phyloP scores from a whole-genome alignment of 2,329 filamentous ascomycete genomes.

The Fusarium sp. region DNA sequence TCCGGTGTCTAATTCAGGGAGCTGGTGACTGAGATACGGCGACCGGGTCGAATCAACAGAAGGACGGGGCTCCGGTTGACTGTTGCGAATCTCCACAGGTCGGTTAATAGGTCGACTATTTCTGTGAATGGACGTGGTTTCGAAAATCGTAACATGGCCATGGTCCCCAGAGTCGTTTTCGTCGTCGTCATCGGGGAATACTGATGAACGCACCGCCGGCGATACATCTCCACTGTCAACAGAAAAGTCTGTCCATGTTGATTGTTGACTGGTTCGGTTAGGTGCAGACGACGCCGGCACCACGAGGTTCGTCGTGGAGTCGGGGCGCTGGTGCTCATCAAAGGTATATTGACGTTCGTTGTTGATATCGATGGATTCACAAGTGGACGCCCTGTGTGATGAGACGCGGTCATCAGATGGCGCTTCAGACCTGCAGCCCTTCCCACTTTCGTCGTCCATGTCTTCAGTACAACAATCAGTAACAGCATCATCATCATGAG shows the following conservation, averaged over 20 bases:
- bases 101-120: slow-evolving; percentile 41
- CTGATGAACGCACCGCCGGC: slow-evolving; percentile 48
- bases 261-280: slow-evolving; percentile 66
- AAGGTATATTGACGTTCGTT: slow-evolving; percentile 48
- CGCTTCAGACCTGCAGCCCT: slow-evolving; percentile 47
- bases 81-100: slow-evolving; percentile 39
- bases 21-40: slow-evolving; percentile 53
- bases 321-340: slow-evolving; percentile 49
- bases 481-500: slow-evolving; percentile 50
- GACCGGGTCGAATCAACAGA: slow-evolving; percentile 48
- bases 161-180: slow-evolving; percentile 47
- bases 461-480: slow-evolving; percentile 55
- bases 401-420: slow-evolving; percentile 48
- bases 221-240: slow-evolving; percentile 64
- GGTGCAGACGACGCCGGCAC: slow-evolving; percentile 60
- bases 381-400: slow-evolving; percentile 56
- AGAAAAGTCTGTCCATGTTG: slow-evolving; percentile 72
- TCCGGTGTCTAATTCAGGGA: slow-evolving; percentile 65
- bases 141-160: slow-evolving; percentile 52
- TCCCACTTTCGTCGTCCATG: slow-evolving; percentile 50
- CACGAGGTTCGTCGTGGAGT: slow-evolving; percentile 60
- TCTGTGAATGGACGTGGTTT: slow-evolving; percentile 47
- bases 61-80: slow-evolving; percentile 39
- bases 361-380: slow-evolving; percentile 55
- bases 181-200: slow-evolving; percentile 44